Evolutionary conservation across 768 basidiomycete species (phyloP), one percentile per base, ranked within the genome.

Genomic region (Boletus subparvulus): DNA sequence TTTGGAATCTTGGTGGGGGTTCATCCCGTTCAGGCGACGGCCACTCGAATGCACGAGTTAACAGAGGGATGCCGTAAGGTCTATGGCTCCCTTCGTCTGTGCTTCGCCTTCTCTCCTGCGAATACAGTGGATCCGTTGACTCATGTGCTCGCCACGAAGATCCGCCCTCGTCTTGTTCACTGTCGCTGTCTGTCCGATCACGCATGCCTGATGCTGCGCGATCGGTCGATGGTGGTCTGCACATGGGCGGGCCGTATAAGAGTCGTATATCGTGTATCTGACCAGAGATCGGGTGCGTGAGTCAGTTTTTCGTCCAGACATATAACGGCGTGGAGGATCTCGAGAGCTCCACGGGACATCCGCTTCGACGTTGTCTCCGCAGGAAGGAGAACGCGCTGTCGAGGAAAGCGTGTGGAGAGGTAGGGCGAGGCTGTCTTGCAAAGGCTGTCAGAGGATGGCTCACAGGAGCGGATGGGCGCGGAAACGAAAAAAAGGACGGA

Each of bases 91-190:
- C 61, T 35, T 64, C 60, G n/a, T 63, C 60, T 21, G 37, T 61
- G 33, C 58, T 68, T 61, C 61, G 47, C 14, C 61, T 54, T 60
- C 61, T 55, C 45, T 60, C 60, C 41, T 37, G 17, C 17, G 48
- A 12, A 52, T 19, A 51, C 21, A 32, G 41, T 36, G 47, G 32
- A n/a, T 60, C 69, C 30, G 52, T n/a, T 33, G 59, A 33, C 39
- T 42, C 56, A 24, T 61, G 61, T 35, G 39, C 53, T 37, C 59
- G 69, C 56, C 65, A 60, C 58, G 75, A 68, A n/a, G 80, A 78
- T 30, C 74, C 76, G 1, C 76, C 77, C 16, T 75, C 70, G 8
- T 80, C 79, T 37, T 78, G 74, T 59, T 81, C 82, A 10, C 70
- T 72, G 56, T 81, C 79, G 61, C 74, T 61, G 24, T 66, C 66